phyloP scores from a whole-genome alignment of 1,284 basidiomycete species.

The Tremellales sp. region DNA sequence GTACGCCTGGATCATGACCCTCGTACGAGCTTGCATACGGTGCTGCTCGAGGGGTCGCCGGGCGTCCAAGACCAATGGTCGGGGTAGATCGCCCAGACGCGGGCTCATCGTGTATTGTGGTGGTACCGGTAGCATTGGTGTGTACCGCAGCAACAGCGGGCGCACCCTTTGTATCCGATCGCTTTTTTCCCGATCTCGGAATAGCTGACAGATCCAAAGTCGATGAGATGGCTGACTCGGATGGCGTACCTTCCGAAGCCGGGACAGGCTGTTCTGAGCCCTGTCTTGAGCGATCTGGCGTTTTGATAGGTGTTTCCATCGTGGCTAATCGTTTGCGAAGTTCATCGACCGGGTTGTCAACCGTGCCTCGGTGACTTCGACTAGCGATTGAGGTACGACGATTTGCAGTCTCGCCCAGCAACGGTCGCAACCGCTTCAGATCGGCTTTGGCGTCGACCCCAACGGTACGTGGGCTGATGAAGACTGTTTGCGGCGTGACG shows the following conservation, averaged over 20 bases:
- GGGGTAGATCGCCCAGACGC: constrained; percentile 43
- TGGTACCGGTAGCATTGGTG: constrained; percentile 64
- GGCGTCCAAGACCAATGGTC: constrained; percentile 6
- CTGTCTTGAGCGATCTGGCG: constrained; percentile 1
- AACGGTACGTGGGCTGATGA: constrained; percentile 60
- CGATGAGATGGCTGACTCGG: constrained; percentile 38
- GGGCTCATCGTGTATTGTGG: constrained; percentile 48
- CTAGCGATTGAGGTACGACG: constrained; percentile 40
- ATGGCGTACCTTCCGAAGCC: constrained; percentile 18
- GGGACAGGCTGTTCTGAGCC: constrained; percentile 3
- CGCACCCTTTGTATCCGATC: constrained; percentile 67
- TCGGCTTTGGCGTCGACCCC: constrained; percentile 38
- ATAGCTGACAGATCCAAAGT: constrained; percentile 28
- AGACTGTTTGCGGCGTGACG: constrained; percentile 92
- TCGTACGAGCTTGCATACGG: constrained; percentile 54
- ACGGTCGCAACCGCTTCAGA: constrained; percentile 31
- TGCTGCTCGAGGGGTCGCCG: constrained; percentile 17
- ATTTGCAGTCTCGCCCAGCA: constrained; percentile 22
- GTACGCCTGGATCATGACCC: constrained; percentile 79
- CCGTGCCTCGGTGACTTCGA: constrained; percentile 28
- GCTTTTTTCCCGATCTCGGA: constrained; percentile 15
- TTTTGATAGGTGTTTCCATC: constrained; percentile 24
- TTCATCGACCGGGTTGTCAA: constrained; percentile 40
- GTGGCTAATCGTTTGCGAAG: constrained; percentile 35
- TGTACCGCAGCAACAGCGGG: constrained; percentile 76